Base-by-base conservation (phyloP, 768 basidiomycete genomes). In the Heimioporus sp. region DNA sequence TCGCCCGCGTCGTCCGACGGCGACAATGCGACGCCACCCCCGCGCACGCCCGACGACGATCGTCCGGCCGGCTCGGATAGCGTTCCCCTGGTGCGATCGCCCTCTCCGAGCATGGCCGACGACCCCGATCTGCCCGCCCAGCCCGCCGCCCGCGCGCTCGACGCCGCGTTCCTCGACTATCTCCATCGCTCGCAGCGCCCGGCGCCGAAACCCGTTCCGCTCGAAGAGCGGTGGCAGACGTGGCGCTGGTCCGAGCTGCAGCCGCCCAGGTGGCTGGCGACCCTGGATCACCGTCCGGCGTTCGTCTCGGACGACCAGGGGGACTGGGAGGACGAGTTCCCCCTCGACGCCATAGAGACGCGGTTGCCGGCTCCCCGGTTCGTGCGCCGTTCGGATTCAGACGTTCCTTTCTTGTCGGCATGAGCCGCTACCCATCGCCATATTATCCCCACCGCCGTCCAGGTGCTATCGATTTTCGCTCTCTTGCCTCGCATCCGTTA, bases 41-140 rank as follows among this genome's bases (percentile, higher is more conserved):
- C 72, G 37, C 61, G 72, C 43, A 73, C 73, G 0, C 70, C 71
- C 40, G 70, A 75, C 53, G 64, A 71, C 24, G 69, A 67, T 52
- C 59, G 59, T 24, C 55, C 55, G 3, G 9, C 36, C n/a, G 48
- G 21, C 17, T 53, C 67, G 4, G 60, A 53, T 30, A 28, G 43
- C 64, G 30, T 57, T 70, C 40, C 52, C 51, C 48, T 58, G 50
- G 24, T 28, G 31, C 66, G 51, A 48, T 68, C 66, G 4, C 59
- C 61, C 24, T 60, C 63, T 5, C 61, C 60, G 13, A 61, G 55
- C 16, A 55, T 58, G 35, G 35, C 13, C 19, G 61, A 57, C 31
- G 65, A 59, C 40, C 52, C 58, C 47, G 58, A 57, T 46, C 48
- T 52, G 28, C 36, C 57, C 6, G 21, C 54, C 35, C 61, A 61